A percentile compares a stretch with the other conserved stretches of the same genome.
phyloP scores from a whole-genome alignment of 202 grass and related monocot species.

The Elaeis oleifera region DNA sequence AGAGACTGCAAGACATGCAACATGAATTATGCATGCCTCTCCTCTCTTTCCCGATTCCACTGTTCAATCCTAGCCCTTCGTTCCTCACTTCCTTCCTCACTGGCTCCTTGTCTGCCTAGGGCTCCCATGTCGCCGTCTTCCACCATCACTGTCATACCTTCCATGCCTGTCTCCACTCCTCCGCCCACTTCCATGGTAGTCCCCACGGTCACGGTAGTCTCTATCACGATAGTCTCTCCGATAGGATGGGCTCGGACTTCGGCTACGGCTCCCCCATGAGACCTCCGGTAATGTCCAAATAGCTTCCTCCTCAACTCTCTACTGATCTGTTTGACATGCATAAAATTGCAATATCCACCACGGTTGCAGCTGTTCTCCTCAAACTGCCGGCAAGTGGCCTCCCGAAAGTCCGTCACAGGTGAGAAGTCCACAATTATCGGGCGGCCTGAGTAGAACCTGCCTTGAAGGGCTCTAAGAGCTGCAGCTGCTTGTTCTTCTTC shows the following conservation, averaged over 20 bases:
- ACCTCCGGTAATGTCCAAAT: conserved; percentile 7
- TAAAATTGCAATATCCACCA: conserved; percentile 27
- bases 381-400: conserved; percentile 20
- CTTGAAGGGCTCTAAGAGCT: conserved; percentile 20
- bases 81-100: conserved; percentile 21
- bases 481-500: conserved; percentile 25
- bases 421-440: conserved; percentile 27
- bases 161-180: conserved; percentile 16
- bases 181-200: conserved; percentile 2
- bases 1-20: not conserved
- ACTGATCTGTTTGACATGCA: conserved; percentile 25
- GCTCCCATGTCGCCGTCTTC: conserved; percentile 18
- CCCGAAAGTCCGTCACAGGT: conserved; percentile 20
- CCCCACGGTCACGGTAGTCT: conserved; percentile 6
- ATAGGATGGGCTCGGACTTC: conserved; percentile 10
- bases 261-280: conserved; percentile 12
- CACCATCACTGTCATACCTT: conserved; percentile 4
- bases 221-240: not conserved
- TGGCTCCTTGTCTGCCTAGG: conserved; percentile 11
- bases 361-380: conserved; percentile 28
- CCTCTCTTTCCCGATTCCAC: conserved; percentile 21
- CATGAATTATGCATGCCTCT: conserved; percentile 4
- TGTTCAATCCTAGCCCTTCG: conserved; percentile 22
- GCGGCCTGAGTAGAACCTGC: conserved; percentile 22
- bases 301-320: conserved; percentile 18